Evolutionary conservation across 73 alveolate genomes (phyloP).

Genomic region (Tetrahymena thermophila): DNA sequence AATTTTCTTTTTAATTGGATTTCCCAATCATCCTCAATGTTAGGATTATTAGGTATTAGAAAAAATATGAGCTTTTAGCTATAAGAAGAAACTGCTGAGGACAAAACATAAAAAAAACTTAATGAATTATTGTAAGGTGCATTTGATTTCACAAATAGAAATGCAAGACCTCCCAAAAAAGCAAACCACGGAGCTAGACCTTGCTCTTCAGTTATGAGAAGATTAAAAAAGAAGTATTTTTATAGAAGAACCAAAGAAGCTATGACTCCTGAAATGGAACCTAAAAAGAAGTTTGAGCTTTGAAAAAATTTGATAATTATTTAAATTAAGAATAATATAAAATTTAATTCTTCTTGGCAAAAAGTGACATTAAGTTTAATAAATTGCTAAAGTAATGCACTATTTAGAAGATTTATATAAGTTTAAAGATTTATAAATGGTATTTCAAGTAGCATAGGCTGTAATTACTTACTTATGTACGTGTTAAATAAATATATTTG

Average conservation of each 20-base stretch:
- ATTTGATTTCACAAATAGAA: slow-evolving; percentile 21
- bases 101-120: background rate
- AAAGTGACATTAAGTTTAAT: background rate
- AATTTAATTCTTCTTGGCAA: background rate
- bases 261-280: slow-evolving; percentile 3
- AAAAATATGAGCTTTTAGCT: background rate
- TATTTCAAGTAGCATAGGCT: background rate
- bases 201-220: slow-evolving; percentile 64
- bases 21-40: background rate
- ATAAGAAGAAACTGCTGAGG: background rate
- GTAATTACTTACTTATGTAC: background rate
- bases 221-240: slow-evolving; percentile 20
- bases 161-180: slow-evolving; percentile 50
- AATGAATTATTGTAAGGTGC: background rate
- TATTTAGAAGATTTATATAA: background rate
- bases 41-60: background rate
- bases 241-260: slow-evolving; percentile 5
- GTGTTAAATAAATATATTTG: background rate
- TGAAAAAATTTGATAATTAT: background rate
- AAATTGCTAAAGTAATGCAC: background rate
- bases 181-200: slow-evolving; percentile 78
- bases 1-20: background rate
- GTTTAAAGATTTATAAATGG: background rate
- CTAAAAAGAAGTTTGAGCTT: background rate
- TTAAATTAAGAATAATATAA: background rate